phyloP scores from a whole-genome alignment of 257 asterid genomes.

The Leptodermis oblonga region DNA sequence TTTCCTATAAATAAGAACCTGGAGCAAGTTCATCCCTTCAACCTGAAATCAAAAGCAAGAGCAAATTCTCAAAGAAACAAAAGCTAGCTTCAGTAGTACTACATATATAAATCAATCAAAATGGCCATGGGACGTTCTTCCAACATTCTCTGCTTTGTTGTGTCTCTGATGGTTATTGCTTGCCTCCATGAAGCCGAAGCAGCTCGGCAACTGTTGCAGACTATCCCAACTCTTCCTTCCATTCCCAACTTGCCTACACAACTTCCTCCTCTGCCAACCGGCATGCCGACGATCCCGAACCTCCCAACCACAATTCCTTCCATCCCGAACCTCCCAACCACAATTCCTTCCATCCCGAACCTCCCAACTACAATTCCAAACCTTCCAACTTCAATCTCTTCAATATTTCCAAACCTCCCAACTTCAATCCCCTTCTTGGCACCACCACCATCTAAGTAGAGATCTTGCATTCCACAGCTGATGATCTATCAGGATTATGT shows the following conservation, averaged over 20 bases:
- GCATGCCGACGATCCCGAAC: too few relatives aligned
- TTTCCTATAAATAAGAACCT: neutral
- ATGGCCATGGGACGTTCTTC: slow-evolving; percentile 1
- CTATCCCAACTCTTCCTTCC: neutral
- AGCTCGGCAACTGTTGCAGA: slow-evolving; percentile 14
- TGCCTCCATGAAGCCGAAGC: slow-evolving; percentile 1
- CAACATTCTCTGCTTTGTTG: neutral
- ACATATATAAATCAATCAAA: neutral
- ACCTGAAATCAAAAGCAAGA: neutral
- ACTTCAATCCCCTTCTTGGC: neutral
- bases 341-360: neutral
- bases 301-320: neutral
- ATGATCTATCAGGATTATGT: too few relatives aligned
- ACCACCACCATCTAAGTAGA: slow-evolving; percentile 5
- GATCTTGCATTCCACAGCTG: too few relatives aligned
- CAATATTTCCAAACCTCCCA: neutral
- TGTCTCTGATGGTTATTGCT: neutral
- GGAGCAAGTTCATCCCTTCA: neutral
- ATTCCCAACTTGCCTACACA: neutral
- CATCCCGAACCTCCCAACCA: neutral
- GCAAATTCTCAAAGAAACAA: neutral
- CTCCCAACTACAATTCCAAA: too few relatives aligned
- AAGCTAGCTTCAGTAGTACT: neutral
- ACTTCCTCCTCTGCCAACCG: too few relatives aligned
- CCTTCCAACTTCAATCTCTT: neutral